Evolutionary conservation across 345 rosid species (phyloP).

Genomic region (Brassica cretica): DNA sequence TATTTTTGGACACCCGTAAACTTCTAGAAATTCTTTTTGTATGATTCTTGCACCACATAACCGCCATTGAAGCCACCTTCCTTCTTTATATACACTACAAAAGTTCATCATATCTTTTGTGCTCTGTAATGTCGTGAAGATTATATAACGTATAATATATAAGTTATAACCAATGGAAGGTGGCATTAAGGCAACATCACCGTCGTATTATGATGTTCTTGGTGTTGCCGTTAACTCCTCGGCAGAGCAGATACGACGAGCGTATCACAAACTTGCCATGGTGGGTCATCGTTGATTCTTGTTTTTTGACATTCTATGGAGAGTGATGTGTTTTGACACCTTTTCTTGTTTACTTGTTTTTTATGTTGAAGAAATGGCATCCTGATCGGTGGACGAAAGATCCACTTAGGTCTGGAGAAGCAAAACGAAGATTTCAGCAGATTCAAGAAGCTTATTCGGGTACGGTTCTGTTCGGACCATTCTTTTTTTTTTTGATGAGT

Average conservation of each 20-base stretch:
- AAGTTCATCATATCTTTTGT: not conserved
- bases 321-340: not conserved
- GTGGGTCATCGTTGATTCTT: slow-evolving; percentile 38
- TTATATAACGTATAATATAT: not conserved
- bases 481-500: no score
- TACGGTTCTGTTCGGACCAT: slow-evolving; percentile 27
- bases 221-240: slow-evolving; percentile 77
- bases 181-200: slow-evolving; percentile 38
- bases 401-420: slow-evolving; percentile 58
- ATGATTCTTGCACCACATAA: slow-evolving; percentile 14
- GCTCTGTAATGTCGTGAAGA: not conserved
- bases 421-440: slow-evolving; percentile 80
- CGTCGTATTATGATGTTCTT: slow-evolving; percentile 62
- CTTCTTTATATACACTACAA: slow-evolving; percentile 22
- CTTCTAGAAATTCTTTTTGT: slow-evolving; percentile 28
- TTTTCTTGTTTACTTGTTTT: not conserved
- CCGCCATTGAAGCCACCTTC: slow-evolving; percentile 23
- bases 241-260: slow-evolving; percentile 69
- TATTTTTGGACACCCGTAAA: slow-evolving; percentile 16
- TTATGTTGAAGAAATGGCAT: slow-evolving; percentile 69
- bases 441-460: slow-evolving; percentile 99
- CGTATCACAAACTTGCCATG: slow-evolving; percentile 88
- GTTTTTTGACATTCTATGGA: not conserved
- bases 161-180: slow-evolving; percentile 20
- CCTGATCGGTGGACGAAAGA: slow-evolving; percentile 72